Conservation (phyloP, 1,284 basidiomycete genomes). For the Sanguinoderma infundibulare region DNA sequence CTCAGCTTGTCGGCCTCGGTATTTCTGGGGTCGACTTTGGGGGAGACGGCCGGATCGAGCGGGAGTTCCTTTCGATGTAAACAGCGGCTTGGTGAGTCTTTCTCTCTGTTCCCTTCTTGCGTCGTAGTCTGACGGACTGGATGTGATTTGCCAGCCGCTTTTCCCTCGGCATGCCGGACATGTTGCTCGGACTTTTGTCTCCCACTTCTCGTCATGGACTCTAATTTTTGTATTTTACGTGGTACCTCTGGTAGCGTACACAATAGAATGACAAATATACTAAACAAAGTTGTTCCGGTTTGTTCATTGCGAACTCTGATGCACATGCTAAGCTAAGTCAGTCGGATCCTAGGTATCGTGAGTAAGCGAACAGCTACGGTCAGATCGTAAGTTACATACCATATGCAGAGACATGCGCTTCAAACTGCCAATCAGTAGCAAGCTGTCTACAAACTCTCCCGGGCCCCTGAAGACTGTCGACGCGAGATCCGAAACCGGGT, state of each 20-base stretch:
- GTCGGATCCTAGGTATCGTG: not conserved
- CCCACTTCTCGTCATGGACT: not conserved
- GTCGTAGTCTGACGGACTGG: not conserved
- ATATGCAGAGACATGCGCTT: not conserved
- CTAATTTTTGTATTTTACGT: no score
- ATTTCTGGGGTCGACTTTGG: not conserved
- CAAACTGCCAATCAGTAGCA: slow-evolving; percentile 2
- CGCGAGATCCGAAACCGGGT: slow-evolving; percentile 28
- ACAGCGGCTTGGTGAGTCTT: not conserved
- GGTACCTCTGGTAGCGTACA: slow-evolving; percentile 1
- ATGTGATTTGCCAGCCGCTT: not conserved
- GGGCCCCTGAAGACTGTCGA: slow-evolving; percentile 22
- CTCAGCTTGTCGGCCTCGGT: not conserved
- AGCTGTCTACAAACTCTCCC: slow-evolving; percentile 31
- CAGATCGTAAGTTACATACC: not conserved
- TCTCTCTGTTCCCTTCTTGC: no score
- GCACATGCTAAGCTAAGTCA: not conserved
- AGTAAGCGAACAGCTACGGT: not conserved
- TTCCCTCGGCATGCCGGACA: not conserved
- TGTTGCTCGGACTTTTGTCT: not conserved
- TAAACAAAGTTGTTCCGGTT: not conserved
- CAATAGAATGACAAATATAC: not conserved
- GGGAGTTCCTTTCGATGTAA: not conserved
- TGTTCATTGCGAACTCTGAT: not conserved
- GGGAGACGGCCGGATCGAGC: not conserved